A percentile compares a stretch with the other conserved stretches of the same genome.
Evolutionary conservation across 1,139 yeast genomes (phyloP).

Genomic region (Taphrina flavorubra): DNA sequence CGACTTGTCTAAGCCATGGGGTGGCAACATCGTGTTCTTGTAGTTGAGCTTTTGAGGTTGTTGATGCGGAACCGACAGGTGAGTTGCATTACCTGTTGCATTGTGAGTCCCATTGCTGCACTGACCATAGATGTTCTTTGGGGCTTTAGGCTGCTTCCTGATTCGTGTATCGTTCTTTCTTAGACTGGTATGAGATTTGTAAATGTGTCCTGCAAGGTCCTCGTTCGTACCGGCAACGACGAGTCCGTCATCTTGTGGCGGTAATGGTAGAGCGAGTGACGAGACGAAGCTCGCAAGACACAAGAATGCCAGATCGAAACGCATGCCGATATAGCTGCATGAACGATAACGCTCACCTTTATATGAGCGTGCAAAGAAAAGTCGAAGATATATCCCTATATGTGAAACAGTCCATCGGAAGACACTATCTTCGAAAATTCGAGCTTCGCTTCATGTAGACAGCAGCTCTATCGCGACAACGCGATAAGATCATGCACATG

Average conservation of each 20-base stretch:
- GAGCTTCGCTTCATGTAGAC: background rate
- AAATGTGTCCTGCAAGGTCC: no score
- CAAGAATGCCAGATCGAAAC: background rate
- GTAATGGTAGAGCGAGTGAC: background rate
- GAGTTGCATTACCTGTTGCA: background rate
- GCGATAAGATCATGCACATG: no score
- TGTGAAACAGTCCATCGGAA: background rate
- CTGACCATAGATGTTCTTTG: no score
- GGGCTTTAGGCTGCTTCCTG: no score
- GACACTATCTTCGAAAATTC: background rate
- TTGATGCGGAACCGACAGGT: background rate
- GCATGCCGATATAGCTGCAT: background rate
- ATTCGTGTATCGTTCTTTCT: background rate
- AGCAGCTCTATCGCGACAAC: no score
- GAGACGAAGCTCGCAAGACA: background rate
- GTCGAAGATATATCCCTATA: background rate
- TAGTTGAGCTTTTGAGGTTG: background rate
- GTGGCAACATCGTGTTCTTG: conserved; percentile 1
- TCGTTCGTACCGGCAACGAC: no score
- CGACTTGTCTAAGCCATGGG: conserved; percentile 6
- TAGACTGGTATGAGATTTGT: no score
- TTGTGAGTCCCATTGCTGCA: background rate
- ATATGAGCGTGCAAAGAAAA: background rate
- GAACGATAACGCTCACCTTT: background rate
- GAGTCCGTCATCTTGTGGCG: background rate